Evolutionary conservation across 169 alveolate species (phyloP), one percentile per base, ranked within the genome.

Genomic region (Pseudocohnilembus persalinus): DNA sequence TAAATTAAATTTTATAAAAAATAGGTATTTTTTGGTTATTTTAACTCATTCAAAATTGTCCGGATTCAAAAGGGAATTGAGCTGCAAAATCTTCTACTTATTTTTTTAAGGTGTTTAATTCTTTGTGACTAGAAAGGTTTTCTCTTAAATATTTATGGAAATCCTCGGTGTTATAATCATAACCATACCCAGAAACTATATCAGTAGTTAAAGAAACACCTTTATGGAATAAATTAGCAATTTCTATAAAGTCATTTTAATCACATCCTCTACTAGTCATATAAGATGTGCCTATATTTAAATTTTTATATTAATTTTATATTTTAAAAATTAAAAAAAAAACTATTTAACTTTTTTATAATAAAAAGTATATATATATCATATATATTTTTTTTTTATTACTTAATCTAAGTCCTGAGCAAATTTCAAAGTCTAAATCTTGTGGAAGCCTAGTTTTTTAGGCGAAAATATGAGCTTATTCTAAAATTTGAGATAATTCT

Each of bases 281-380:
- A 34, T 94, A 94, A 25, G 96, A 95, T 16, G 96, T 88, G 32
- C 97, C 97, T 1, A 93, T 90, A 35, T 94, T 85, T 26, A 95
- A n/a, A n/a, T n/a, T n/a, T n/a, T n/a, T n/a, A n/a, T n/a, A n/a
- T n/a, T n/a, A n/a, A n/a, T n/a, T n/a, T n/a, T n/a, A 31, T 16
- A 79, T 49, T 29, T 31, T 25, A 72, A 31, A 49, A 77, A 77
- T 77, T 33, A 77, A 77, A 25, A 31, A 49, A 49, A 11, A 11
- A 49, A 49, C 68, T 49, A 20, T 11, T 11, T 49, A 49, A 11
- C 20, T 49, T 49, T 49, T 11, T 49, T 49, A 49, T 49, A 49
- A 49, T 11, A 11, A 49, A 49, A 49, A 11, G 4, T 49, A 49
- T 11, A 49, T 11, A 11, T 49, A 49, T 11, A 49, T 11, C 20